A percentile compares a stretch with the other conserved stretches of the same genome.
Conservation (phyloP, 768 basidiomycete genomes). For the Lanmaoa rubissima region DNA sequence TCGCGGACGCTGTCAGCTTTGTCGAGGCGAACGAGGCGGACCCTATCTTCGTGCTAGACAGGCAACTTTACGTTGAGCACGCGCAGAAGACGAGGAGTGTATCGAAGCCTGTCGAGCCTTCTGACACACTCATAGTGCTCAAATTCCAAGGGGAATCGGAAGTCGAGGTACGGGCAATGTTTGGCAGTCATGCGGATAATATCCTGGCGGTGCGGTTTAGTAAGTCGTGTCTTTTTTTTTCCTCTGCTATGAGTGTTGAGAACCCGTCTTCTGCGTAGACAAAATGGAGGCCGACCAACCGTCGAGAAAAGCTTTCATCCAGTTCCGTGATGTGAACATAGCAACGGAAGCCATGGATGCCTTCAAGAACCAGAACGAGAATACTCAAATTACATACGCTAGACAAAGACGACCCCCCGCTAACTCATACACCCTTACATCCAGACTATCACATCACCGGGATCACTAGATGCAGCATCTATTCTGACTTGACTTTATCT, state of each 20-base stretch:
- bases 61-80: slow-evolving; percentile 44
- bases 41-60: slow-evolving; percentile 48
- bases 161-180: slow-evolving; percentile 24
- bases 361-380: slow-evolving; percentile 29
- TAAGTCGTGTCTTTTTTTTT: slow-evolving; percentile 9
- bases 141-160: slow-evolving; percentile 26
- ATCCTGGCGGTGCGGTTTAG: slow-evolving; percentile 33
- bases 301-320: slow-evolving; percentile 47
- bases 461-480: neutral
- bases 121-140: slow-evolving; percentile 31
- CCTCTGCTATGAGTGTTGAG: neutral
- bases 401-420: slow-evolving; percentile 10
- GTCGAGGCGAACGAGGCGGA: slow-evolving; percentile 38
- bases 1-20: slow-evolving; percentile 39
- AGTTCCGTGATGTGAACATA: slow-evolving; percentile 45
- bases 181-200: slow-evolving; percentile 18
- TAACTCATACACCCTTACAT: slow-evolving; percentile 11
- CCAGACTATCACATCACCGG: slow-evolving; percentile 18
- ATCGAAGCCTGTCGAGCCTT: slow-evolving; percentile 18
- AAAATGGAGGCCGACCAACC: slow-evolving; percentile 31
- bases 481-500: neutral
- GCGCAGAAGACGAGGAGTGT: slow-evolving; percentile 17
- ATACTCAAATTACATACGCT: slow-evolving; percentile 16
- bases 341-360: slow-evolving; percentile 49
- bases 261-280: slow-evolving; percentile 29